These are phyloP conservation scores for Clarireedia monteithiana DNA, from an alignment of 2,329 filamentous ascomycete species.

Conservation along the genomic window DNA sequence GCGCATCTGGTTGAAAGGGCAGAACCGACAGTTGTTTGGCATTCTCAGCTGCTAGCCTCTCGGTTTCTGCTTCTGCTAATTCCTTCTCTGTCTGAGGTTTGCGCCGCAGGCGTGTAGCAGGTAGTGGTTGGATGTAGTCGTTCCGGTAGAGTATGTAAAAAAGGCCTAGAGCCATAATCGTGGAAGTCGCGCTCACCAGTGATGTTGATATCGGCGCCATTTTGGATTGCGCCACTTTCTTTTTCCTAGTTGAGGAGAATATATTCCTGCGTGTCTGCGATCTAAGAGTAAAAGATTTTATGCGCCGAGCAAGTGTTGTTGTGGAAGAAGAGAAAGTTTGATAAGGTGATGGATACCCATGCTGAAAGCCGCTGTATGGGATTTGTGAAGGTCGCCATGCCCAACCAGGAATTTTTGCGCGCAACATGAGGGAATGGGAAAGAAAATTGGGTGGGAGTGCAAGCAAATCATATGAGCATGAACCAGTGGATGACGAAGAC, in stretches of 20 bases:
- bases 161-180: constrained; percentile 19
- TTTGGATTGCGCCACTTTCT: constrained; percentile 8
- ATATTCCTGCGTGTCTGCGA: constrained; percentile 13
- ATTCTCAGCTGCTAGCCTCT: constrained; percentile 22
- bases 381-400: constrained; percentile 10
- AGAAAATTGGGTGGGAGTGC: neutral
- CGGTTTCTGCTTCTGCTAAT: constrained; percentile 12
- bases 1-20: constrained; percentile 19
- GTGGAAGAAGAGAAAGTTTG: neutral
- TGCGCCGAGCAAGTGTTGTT: neutral
- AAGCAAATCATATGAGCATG: constrained; percentile 6
- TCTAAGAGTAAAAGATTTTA: neutral
- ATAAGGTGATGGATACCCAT: neutral
- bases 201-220: constrained; percentile 17
- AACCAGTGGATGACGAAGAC: constrained; percentile 2
- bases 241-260: constrained; percentile 14
- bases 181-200: constrained; percentile 20
- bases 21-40: constrained; percentile 17
- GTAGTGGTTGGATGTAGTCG: constrained; percentile 27
- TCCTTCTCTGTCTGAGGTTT: constrained; percentile 18
- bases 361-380: neutral
- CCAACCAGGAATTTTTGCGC: constrained; percentile 16
- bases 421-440: constrained; percentile 16
- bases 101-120: constrained; percentile 23
- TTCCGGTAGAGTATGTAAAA: constrained; percentile 28